These are phyloP conservation scores for Stephanodiscus triporus DNA, from an alignment of 108 stramenopile genomes.

Conservation along the genomic window DNA sequence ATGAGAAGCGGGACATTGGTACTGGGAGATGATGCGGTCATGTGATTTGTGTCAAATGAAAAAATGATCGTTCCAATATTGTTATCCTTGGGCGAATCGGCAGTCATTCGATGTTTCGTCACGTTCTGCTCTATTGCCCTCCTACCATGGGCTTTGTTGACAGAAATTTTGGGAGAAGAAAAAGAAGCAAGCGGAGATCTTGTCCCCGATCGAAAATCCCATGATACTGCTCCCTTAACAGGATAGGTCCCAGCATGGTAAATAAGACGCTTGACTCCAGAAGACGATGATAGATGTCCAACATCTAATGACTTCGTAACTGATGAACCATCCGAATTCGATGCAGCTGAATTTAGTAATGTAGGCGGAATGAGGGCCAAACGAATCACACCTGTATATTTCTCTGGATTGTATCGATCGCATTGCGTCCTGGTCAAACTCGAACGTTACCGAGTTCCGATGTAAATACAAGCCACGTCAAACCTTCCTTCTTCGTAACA, in stretches of 20 bases:
- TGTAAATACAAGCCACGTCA: conserved; percentile 79
- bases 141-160: conserved; percentile 17
- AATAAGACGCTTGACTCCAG: conserved; percentile 75
- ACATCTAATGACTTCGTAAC: conserved; percentile 17
- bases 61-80: conserved; percentile 68
- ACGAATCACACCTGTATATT: conserved; percentile 70
- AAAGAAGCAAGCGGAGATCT: conserved; percentile 23
- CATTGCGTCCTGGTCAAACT: conserved; percentile 49
- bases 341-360: conserved; percentile 10
- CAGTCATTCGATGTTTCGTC: conserved; percentile 7
- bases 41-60: conserved; percentile 56
- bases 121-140: background rate
- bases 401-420: conserved; percentile 48
- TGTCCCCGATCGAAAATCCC: conserved; percentile 61
- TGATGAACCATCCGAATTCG: conserved; percentile 1
- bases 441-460: conserved; percentile 75
- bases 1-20: conserved; percentile 62
- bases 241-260: conserved; percentile 84
- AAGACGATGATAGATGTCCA: conserved; percentile 49
- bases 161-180: background rate
- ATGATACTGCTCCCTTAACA: conserved; percentile 60
- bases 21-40: conserved; percentile 44
- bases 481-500: conserved; percentile 63
- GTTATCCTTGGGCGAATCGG: conserved; percentile 23
- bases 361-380: conserved; percentile 70